Percentiles rank a stretch among this genome's conserved stretches.
phyloP scores from a whole-genome alignment of 805 yeast species.

The Metschnikowia drakensbergensis region DNA sequence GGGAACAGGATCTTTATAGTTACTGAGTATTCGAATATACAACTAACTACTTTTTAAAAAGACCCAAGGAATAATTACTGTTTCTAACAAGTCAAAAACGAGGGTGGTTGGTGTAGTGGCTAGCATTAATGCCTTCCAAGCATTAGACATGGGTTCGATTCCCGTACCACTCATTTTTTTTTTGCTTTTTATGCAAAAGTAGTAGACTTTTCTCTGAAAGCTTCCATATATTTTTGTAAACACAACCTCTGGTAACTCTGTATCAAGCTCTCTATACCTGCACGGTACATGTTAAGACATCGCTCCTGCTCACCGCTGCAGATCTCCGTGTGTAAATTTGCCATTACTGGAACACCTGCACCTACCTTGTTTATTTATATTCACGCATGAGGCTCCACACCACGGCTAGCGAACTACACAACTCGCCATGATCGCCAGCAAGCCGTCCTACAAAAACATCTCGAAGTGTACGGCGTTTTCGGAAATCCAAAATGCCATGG shows the following conservation, averaged over 20 bases:
- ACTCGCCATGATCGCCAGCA: constrained; percentile 8
- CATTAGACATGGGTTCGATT: constrained; percentile 93
- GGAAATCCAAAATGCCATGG: constrained; percentile 38
- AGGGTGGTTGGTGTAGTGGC: constrained; percentile 91
- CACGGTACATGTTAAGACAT: too few relatives aligned
- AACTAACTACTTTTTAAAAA: too few relatives aligned
- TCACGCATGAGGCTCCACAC: neutral
- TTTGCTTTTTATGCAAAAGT: too few relatives aligned
- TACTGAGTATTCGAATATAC: neutral
- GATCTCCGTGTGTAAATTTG: neutral
- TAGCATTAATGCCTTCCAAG: constrained; percentile 92
- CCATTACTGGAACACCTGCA: constrained; percentile 21
- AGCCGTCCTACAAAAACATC: constrained; percentile 15
- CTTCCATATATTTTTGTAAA: too few relatives aligned
- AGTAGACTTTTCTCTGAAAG: too few relatives aligned
- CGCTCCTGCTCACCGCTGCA: neutral
- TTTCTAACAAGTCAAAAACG: neutral
- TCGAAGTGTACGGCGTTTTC: constrained; percentile 7
- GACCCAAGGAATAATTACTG: too few relatives aligned
- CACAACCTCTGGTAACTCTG: too few relatives aligned
- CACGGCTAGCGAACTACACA: neutral
- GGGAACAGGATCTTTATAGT: neutral
- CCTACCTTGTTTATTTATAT: neutral
- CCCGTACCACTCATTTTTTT: constrained; percentile 73
- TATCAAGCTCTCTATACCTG: too few relatives aligned